These are phyloP conservation scores for Orychophragmus violaceus DNA, from an alignment of 345 rosid genomes.

Conservation along the genomic window DNA sequence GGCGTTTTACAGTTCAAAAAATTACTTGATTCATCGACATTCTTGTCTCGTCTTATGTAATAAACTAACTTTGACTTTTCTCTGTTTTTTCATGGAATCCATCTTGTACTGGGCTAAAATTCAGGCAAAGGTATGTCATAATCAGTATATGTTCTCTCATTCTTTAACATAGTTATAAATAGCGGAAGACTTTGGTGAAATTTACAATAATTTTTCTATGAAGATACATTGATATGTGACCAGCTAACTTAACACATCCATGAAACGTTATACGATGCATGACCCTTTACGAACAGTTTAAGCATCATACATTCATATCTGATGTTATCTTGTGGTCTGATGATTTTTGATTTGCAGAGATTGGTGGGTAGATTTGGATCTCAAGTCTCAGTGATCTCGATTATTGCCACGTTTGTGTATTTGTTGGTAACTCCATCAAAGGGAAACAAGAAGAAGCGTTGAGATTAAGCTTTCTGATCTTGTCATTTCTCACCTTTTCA, in stretches of 20 bases:
- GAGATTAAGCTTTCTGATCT: background rate
- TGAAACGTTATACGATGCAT: background rate
- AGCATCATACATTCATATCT: background rate
- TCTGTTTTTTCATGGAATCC: constrained; percentile 32
- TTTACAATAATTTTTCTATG: background rate
- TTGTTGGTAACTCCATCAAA: constrained; percentile 53
- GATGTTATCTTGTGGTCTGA: background rate
- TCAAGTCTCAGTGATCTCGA: constrained; percentile 62
- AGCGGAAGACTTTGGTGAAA: background rate
- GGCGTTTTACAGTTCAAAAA: constrained; percentile 17
- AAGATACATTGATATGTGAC: background rate
- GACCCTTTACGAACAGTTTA: background rate
- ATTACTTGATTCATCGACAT: background rate
- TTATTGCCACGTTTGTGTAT: constrained; percentile 58
- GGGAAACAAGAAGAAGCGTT: constrained; percentile 78
- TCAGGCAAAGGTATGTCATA: constrained; percentile 65
- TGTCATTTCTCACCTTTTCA: background rate
- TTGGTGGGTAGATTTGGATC: constrained; percentile 65
- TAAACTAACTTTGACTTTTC: background rate
- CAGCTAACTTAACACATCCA: background rate
- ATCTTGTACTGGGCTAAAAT: constrained; percentile 10
- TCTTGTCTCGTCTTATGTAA: background rate
- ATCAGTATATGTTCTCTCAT: background rate
- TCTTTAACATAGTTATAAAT: background rate
- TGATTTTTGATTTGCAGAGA: constrained; percentile 43